Base-by-base conservation (phyloP, 768 basidiomycete genomes). In the Dioszegia crocea region DNA sequence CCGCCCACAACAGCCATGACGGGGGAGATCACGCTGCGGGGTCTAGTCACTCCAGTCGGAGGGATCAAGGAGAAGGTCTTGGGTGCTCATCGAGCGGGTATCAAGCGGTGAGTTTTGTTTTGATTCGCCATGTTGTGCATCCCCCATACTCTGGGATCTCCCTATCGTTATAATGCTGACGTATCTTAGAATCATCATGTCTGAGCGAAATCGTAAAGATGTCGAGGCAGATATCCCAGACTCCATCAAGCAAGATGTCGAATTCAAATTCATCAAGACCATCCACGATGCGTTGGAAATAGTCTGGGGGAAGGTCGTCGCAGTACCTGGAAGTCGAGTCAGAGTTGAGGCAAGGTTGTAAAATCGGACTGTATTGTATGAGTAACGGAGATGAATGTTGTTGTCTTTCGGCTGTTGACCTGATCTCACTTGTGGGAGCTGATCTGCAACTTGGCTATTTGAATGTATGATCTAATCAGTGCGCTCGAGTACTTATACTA, bases 31-130 rank as follows among this genome's bases (percentile, higher is more conserved):
- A 94, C 91, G 0, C 56, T 74, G 21, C 46, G 72, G 14, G 72
- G 72, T 1, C 60, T 65, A 26, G 62, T 71, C 17, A 71, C 70
- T 4, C 50, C 71, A 2, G 70, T 94, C 1, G 91, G 91, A 3
- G 91, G 91, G 0, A 88, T 94, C 77, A 91, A 91, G 71, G 91
- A 92, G 80, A 75, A 83, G 78, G 82, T 93, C 1, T 82, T 94
- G 17, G 91, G 90, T 17, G 91, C 91, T 0, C 90, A 93, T 74
- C 85, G 91, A 5, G 89, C 89, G 1, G 84, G 87, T 33, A 84
- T 92, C 43, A 86, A 81, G 47, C 67, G 57, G 71, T 73, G 26
- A 48, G 70, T 60, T 24, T n/a, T 29, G 27, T 16, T 36, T 17
- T n/a, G n/a, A n/a, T n/a, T n/a, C n/a, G n/a, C n/a, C n/a, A n/a